phyloP scores from a whole-genome alignment of 2,329 filamentous ascomycete species.

The Cladosporium sp. region DNA sequence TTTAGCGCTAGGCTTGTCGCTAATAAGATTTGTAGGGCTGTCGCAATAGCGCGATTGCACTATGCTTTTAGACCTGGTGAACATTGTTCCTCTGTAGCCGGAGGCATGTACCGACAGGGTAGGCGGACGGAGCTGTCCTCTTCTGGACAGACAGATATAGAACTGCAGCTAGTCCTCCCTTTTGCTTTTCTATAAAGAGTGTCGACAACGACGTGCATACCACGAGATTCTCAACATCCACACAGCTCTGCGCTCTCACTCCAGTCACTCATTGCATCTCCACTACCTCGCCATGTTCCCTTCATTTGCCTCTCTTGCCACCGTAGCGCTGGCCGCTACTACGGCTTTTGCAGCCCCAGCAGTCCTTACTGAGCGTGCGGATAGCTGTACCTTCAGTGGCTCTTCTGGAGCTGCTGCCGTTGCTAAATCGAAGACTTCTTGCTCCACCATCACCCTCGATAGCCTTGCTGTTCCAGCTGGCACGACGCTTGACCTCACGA shows the following conservation, averaged over 20 bases:
- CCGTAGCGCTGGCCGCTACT: constrained; percentile 7
- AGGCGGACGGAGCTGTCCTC: not conserved
- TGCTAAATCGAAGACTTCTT: constrained; percentile 21
- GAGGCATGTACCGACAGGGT: not conserved
- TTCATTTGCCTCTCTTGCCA: not conserved
- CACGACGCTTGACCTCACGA: constrained; percentile 34
- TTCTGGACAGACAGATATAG: not conserved
- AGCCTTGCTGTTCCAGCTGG: constrained; percentile 34
- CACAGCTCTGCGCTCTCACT: not conserved
- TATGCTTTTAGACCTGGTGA: too few species aligned
- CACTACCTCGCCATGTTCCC: not conserved
- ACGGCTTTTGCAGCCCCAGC: not conserved
- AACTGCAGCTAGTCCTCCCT: not conserved
- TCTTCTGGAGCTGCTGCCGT: constrained; percentile 3
- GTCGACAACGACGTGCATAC: too few species aligned
- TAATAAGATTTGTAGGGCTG: constrained; percentile 1
- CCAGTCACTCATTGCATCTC: not conserved
- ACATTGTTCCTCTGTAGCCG: too few species aligned
- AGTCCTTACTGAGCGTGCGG: not conserved
- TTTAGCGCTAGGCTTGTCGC: constrained; percentile 10
- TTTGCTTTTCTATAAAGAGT: not conserved
- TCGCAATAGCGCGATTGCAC: too few species aligned
- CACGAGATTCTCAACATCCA: too few species aligned
- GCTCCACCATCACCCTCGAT: constrained; percentile 33
- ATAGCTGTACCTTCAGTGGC: constrained; percentile 2